Evolutionary conservation across 2,329 filamentous ascomycete species (phyloP), one percentile per base, ranked within the genome.

Genomic region (Ciborinia camelliae): DNA sequence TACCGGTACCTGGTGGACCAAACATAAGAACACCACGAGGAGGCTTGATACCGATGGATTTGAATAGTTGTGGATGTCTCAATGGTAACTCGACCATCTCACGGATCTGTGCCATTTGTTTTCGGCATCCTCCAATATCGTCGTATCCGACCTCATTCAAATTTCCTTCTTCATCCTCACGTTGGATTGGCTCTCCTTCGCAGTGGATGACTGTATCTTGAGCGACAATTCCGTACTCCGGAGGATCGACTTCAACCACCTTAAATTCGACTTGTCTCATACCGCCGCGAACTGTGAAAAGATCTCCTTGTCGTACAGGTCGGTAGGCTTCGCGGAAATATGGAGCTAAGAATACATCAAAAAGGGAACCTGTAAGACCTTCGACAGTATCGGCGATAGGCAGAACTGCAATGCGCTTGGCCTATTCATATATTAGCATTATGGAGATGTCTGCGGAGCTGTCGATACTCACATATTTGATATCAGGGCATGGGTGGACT

Each of bases 201-300:
- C 95, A 98, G 82, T 99, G 95, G 73, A 99, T 98, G 72, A 99
- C 91, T 23, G 95, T 99, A 76, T 99, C 95, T 80, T 99, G 95
- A 67, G 95, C 95, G 66, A 99, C 95, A 70, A 99, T 99, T 73
- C 96, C 96, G 76, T 96, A 98, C 83, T 99, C 95, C 71, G 95
- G 95, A 54, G 95, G 93, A 74, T 99, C 95, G 57, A 99, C 93
- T 81, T 99, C 95, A 55, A 99, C 94, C 50, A 99, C 94, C 85
- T 99, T 99, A 84, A 99, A 99, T 77, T 99, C 95, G 43, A 99
- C 95, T 80, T 97, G 94, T 78, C 95, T 89, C 95, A 99, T 99
- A 77, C 93, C 94, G 81, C 94, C 95, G 75, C 95, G 90, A 68
- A 95, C 92, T 77, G 93, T 97, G 85, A 99, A 99, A 65, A 97